Percentiles rank a stretch among this genome's conserved stretches.
Evolutionary conservation across 1,139 yeast genomes (phyloP).

Genomic region (Pichia sorboxylosa): DNA sequence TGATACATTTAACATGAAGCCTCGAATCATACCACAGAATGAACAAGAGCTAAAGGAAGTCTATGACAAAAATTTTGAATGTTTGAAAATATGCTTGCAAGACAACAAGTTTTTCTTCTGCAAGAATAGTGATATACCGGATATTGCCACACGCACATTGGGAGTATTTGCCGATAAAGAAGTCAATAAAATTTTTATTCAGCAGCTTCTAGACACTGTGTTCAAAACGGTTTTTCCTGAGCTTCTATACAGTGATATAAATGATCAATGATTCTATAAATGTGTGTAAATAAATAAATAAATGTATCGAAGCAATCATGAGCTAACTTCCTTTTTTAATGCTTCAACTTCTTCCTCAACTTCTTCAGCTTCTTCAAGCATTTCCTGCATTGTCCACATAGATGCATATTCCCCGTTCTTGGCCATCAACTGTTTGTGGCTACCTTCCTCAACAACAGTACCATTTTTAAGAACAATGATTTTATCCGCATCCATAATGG

Average conservation of each 20-base stretch:
- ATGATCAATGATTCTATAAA: not conserved
- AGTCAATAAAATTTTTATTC: constrained; percentile 30
- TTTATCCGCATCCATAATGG: constrained; percentile 90
- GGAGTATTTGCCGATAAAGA: too few relatives aligned
- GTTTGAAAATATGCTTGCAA: constrained; percentile 2
- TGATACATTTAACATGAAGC: constrained; percentile 16
- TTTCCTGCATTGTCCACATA: constrained; percentile 89
- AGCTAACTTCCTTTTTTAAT: not conserved
- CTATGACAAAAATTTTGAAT: constrained; percentile 8
- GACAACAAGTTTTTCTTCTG: not conserved
- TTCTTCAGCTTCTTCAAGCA: constrained; percentile 41
- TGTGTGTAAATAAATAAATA: not conserved
- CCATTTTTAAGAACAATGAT: constrained; percentile 82
- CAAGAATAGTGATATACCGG: not conserved
- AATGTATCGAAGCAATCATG: not conserved
- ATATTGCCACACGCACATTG: too few relatives aligned
- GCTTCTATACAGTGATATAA: constrained; percentile 3
- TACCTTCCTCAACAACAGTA: constrained; percentile 75
- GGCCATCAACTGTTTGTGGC: constrained; percentile 50
- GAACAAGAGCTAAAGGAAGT: constrained; percentile 15
- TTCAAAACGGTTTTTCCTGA: constrained; percentile 31
- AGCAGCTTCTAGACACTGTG: constrained; percentile 28
- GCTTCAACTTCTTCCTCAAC: constrained; percentile 26
- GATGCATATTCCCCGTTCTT: constrained; percentile 55
- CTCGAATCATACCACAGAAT: constrained; percentile 20